Evolutionary conservation across 2,329 filamentous ascomycete species (phyloP).

Genomic region (Pseudocercospora crystallina): DNA sequence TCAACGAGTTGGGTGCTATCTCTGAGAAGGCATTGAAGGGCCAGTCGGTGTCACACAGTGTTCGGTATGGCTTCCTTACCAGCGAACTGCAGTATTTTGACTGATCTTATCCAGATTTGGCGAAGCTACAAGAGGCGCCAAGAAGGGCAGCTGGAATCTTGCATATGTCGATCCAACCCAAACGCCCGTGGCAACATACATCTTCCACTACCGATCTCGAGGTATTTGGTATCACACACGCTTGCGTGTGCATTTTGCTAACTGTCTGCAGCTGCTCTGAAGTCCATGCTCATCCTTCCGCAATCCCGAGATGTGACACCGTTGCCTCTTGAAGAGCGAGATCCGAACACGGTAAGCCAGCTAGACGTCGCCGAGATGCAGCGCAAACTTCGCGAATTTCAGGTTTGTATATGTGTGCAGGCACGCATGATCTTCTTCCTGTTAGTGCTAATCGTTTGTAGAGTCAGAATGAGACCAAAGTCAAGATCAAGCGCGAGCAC

Average conservation of each 20-base stretch:
- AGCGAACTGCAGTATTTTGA: too few relatives aligned
- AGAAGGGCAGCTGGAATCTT: neutral
- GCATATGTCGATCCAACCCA: neutral
- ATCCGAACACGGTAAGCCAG: neutral
- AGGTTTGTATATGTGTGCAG: too few relatives aligned
- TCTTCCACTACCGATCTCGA: slow-evolving; percentile 25
- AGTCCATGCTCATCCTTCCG: slow-evolving; percentile 25
- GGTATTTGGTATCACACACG: slow-evolving; percentile 9
- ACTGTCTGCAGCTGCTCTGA: slow-evolving; percentile 17
- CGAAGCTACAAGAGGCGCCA: neutral
- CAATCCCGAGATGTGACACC: slow-evolving; percentile 20
- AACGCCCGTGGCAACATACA: slow-evolving; percentile 12
- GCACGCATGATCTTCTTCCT: too few relatives aligned
- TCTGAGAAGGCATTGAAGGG: slow-evolving; percentile 24
- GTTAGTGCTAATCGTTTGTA: too few relatives aligned
- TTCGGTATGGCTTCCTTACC: neutral
- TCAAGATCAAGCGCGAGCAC: too few relatives aligned
- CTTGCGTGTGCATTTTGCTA: neutral
- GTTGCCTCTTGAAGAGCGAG: slow-evolving; percentile 17
- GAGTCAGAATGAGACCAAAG: too few relatives aligned
- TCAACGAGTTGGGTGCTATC: neutral
- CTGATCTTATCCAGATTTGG: neutral
- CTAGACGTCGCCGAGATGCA: too few relatives aligned
- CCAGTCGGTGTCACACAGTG: slow-evolving; percentile 15
- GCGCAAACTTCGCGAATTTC: too few relatives aligned